Percentiles rank a stretch among this genome's conserved stretches.
Conservation (phyloP, 2,329 filamentous ascomycete genomes). For the Graphilbum sp. region DNA sequence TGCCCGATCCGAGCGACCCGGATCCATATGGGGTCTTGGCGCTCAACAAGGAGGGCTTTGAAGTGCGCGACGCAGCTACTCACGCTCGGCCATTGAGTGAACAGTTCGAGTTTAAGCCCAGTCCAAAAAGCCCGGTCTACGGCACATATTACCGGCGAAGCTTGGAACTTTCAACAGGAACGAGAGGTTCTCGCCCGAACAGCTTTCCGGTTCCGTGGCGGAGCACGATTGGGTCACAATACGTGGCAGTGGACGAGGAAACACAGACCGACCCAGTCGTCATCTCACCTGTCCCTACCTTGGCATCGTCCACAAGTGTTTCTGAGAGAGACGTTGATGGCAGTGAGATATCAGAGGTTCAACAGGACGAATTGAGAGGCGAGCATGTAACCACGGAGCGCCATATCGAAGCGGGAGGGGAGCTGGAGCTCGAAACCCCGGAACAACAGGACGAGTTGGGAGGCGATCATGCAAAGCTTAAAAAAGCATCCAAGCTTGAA, state of each 20-base stretch:
- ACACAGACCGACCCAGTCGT: constrained; percentile 6
- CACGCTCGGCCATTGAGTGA: constrained; percentile 18
- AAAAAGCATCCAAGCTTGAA: too few relatives aligned
- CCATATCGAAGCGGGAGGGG: too few relatives aligned
- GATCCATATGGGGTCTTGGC: constrained; percentile 22
- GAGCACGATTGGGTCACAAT: not conserved
- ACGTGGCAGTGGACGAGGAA: not conserved
- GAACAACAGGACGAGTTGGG: too few relatives aligned
- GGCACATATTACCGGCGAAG: constrained; percentile 6
- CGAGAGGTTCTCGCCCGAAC: not conserved
- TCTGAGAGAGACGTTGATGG: too few relatives aligned
- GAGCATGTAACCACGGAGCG: too few relatives aligned
- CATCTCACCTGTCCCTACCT: not conserved
- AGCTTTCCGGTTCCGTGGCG: not conserved
- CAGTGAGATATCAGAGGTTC: too few relatives aligned
- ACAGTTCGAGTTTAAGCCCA: constrained; percentile 20
- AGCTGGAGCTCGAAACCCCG: too few relatives aligned
- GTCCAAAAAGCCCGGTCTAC: constrained; percentile 17
- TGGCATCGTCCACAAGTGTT: too few relatives aligned
- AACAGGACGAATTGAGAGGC: too few relatives aligned
- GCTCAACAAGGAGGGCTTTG: constrained; percentile 19
- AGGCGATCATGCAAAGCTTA: too few relatives aligned
- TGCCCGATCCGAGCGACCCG: constrained; percentile 20
- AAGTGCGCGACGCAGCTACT: constrained; percentile 20
- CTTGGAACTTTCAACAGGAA: constrained; percentile 2